These are phyloP conservation scores for Carpinus viminea DNA, from an alignment of 306 rosid genomes.

Conservation along the genomic window DNA sequence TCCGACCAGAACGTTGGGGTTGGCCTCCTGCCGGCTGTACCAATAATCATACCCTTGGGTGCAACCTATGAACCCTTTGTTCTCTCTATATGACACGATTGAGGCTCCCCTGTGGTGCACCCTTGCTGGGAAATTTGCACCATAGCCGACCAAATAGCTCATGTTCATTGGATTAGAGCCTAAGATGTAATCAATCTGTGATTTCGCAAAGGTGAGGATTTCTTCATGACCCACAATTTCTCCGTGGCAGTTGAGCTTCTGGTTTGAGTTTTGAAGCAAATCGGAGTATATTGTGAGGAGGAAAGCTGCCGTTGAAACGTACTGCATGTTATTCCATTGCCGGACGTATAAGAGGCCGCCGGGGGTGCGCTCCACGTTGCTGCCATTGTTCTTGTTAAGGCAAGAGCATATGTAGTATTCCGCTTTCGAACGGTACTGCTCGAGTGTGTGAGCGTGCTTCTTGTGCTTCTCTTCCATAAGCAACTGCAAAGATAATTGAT, in stretches of 20 bases:
- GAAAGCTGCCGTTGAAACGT: conserved; percentile 85
- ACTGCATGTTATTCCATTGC: conserved; percentile 99
- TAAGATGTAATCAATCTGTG: conserved; percentile 81
- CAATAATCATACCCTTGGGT: conserved; percentile 95
- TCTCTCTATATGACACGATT: conserved; percentile 68
- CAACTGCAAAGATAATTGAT: conserved; percentile 44
- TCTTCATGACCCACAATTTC: conserved; percentile 44
- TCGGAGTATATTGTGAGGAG: conserved; percentile 76
- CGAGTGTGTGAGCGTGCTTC: conserved; percentile 44
- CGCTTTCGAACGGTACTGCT: conserved; percentile 74
- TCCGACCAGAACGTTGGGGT: conserved; percentile 81
- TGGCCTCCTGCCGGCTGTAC: conserved; percentile 54
- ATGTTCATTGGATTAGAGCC: conserved; percentile 84
- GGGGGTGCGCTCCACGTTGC: conserved; percentile 72
- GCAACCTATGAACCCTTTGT: conserved; percentile 90
- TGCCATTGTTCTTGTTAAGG: conserved; percentile 73
- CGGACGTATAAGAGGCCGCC: conserved; percentile 73
- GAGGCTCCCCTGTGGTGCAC: conserved; percentile 98
- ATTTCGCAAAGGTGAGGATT: conserved; percentile 56
- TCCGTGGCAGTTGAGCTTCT: conserved; percentile 54
- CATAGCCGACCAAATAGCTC: conserved; percentile 91
- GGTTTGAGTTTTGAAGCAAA: conserved; percentile 51
- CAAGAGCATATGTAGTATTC: conserved; percentile 81
- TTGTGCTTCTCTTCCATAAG: conserved; percentile 58
- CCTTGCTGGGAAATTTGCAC: conserved; percentile 61